These are phyloP conservation scores for Leptographium flavum DNA, from an alignment of 2,329 filamentous ascomycete species.

Conservation along the genomic window DNA sequence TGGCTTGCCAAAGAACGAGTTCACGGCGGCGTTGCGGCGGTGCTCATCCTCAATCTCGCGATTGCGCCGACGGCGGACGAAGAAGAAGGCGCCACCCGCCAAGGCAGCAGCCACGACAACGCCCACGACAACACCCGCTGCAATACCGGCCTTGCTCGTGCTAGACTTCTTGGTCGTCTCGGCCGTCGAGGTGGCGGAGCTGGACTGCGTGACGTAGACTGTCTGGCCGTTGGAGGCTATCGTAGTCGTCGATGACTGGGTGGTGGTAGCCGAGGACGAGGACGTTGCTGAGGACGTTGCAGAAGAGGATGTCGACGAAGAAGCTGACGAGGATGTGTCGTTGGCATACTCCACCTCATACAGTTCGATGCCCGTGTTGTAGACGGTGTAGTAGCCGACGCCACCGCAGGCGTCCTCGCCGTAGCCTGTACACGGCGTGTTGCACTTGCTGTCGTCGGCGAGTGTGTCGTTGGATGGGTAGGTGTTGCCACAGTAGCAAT, in stretches of 20 bases:
- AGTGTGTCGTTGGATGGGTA: constrained; percentile 45
- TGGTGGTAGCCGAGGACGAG: not conserved
- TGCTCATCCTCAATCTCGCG: constrained; percentile 73
- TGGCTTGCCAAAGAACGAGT: constrained; percentile 54
- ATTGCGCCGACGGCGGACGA: constrained; percentile 64
- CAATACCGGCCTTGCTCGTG: constrained; percentile 67
- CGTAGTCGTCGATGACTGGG: constrained; percentile 7
- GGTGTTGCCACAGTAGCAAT: constrained; percentile 61
- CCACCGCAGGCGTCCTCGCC: constrained; percentile 51
- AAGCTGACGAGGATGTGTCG: constrained; percentile 13
- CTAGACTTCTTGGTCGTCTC: constrained; percentile 19
- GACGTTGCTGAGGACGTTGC: constrained; percentile 10
- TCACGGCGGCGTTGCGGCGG: constrained; percentile 65
- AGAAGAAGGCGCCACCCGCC: constrained; percentile 50
- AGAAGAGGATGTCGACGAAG: constrained; percentile 10
- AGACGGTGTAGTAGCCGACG: constrained; percentile 28
- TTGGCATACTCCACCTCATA: constrained; percentile 21
- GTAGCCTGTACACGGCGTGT: constrained; percentile 50
- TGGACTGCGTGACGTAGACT: constrained; percentile 14
- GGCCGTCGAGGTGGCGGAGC: constrained; percentile 8
- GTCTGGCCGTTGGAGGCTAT: constrained; percentile 8
- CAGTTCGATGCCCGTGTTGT: constrained; percentile 34
- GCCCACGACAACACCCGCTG: constrained; percentile 75
- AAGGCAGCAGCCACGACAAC: constrained; percentile 55
- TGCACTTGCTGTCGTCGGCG: constrained; percentile 46